Evolutionary conservation across 2,329 filamentous ascomycete species (phyloP).

Genomic region (Calcarisporium arbuscula): DNA sequence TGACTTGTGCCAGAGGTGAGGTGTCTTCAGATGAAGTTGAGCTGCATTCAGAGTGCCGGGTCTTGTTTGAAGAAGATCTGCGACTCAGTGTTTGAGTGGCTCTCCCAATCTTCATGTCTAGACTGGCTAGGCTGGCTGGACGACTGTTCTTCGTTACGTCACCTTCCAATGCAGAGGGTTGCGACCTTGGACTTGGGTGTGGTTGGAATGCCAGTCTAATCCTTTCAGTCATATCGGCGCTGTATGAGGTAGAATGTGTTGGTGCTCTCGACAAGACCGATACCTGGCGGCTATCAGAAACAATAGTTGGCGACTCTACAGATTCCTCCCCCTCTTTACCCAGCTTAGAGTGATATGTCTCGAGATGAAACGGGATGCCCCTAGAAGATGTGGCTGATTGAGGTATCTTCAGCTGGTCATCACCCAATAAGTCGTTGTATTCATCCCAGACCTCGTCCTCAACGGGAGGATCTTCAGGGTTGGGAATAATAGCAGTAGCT

Average conservation of each 20-base stretch:
- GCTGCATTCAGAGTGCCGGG: slow-evolving; percentile 36
- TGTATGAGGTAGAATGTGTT: slow-evolving; percentile 45
- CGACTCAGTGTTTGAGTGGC: slow-evolving; percentile 22
- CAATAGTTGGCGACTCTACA: slow-evolving; percentile 44
- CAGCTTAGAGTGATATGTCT: slow-evolving; percentile 36
- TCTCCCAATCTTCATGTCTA: slow-evolving; percentile 18
- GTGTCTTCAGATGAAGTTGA: slow-evolving; percentile 48
- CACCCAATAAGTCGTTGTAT: slow-evolving; percentile 81
- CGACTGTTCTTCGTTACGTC: slow-evolving; percentile 11
- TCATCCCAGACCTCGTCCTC: slow-evolving; percentile 94
- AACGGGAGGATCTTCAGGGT: slow-evolving; percentile 52
- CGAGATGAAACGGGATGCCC: slow-evolving; percentile 50
- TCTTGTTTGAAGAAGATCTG: slow-evolving; percentile 24
- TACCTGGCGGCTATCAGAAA: slow-evolving; percentile 21
- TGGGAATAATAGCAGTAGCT: slow-evolving; percentile 61
- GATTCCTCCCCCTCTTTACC: slow-evolving; percentile 27
- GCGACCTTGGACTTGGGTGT: slow-evolving; percentile 34
- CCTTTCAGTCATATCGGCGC: slow-evolving; percentile 47
- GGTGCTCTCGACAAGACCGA: slow-evolving; percentile 28
- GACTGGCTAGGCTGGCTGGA: too few species aligned
- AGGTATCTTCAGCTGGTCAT: slow-evolving; percentile 40
- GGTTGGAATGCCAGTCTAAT: slow-evolving; percentile 42
- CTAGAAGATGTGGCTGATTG: slow-evolving; percentile 50
- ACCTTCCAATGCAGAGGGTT: slow-evolving; percentile 37
- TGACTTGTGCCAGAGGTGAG: slow-evolving; percentile 63